Evolutionary conservation across 805 yeast genomes (phyloP).

Genomic region (Candida tibetensis): DNA sequence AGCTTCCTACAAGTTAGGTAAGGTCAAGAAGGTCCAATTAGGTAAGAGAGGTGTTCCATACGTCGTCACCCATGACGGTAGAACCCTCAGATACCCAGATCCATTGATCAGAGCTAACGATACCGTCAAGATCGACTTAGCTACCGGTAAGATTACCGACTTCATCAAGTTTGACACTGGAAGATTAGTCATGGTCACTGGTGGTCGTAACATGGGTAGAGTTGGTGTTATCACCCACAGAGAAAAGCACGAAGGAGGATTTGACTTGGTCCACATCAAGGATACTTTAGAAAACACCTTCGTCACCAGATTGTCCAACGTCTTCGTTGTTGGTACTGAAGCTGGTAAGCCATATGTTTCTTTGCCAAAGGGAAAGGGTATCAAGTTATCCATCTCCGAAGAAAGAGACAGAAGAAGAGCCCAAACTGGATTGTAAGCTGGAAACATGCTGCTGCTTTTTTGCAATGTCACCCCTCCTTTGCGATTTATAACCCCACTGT

Average conservation of each 20-base stretch:
- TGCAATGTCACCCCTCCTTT: not conserved
- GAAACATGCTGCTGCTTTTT: too few species aligned
- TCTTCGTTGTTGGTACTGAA: conserved; percentile 86
- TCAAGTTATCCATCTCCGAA: conserved; percentile 91
- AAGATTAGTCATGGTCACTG: conserved; percentile 87
- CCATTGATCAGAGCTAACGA: conserved; percentile 96
- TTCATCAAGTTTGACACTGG: conserved; percentile 89
- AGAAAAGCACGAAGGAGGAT: conserved; percentile 98
- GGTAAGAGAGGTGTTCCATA: conserved; percentile 99
- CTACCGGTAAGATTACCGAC: conserved; percentile 89
- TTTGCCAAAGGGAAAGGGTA: conserved; percentile 99
- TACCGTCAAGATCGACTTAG: conserved; percentile 95
- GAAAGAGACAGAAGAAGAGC: conserved; percentile 99
- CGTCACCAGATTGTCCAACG: conserved; percentile 92
- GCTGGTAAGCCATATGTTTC: conserved; percentile 92
- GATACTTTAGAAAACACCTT: conserved; percentile 92
- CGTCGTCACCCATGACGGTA: conserved; percentile 99
- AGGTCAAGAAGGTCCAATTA: conserved; percentile 96
- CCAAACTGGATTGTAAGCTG: conserved; percentile 39
- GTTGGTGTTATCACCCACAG: conserved; percentile 94
- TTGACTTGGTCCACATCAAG: conserved; percentile 95
- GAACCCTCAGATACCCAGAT: conserved; percentile 99
- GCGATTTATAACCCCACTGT: not conserved
- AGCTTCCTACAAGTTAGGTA: conserved; percentile 96
- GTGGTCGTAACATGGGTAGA: conserved; percentile 99